Percentiles rank a stretch among this genome's conserved stretches.
These are phyloP conservation scores for Cicer pinnatifidum DNA, from an alignment of 306 rosid species.

Conservation along the genomic window DNA sequence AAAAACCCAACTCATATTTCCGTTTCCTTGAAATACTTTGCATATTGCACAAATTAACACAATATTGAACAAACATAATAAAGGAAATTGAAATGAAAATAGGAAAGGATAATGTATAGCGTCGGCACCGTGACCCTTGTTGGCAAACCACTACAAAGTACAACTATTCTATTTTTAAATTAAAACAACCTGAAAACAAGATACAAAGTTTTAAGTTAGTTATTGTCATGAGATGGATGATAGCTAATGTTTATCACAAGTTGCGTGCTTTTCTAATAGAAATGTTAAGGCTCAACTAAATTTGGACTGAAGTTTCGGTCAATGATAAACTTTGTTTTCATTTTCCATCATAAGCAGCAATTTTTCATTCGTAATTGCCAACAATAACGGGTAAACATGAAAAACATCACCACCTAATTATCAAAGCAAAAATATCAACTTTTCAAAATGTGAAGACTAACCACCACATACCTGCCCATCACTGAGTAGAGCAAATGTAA, in stretches of 20 bases:
- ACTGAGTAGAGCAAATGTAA: constrained; percentile 71
- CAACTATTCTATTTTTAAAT: constrained; percentile 18
- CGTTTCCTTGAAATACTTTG: constrained; percentile 29
- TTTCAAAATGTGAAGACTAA: constrained; percentile 37
- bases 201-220: constrained; percentile 3
- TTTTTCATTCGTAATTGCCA: neutral
- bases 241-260: constrained; percentile 14
- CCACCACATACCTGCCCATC: constrained; percentile 64
- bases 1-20: constrained; percentile 37
- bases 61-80: constrained; percentile 12
- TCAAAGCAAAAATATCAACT: constrained; percentile 2
- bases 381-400: constrained; percentile 25
- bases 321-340: neutral
- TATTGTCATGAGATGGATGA: neutral
- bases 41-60: constrained; percentile 9
- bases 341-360: constrained; percentile 21
- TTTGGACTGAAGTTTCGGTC: constrained; percentile 5
- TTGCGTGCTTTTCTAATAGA: neutral
- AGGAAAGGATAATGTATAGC: constrained; percentile 13
- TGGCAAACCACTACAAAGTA: constrained; percentile 16
- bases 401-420: constrained; percentile 32
- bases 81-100: constrained; percentile 27
- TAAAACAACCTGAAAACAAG: constrained; percentile 6
- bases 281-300: constrained; percentile 30
- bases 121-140: constrained; percentile 27